Evolutionary conservation across 2,329 filamentous ascomycete species (phyloP).

Genomic region (Arthroderma sp.): DNA sequence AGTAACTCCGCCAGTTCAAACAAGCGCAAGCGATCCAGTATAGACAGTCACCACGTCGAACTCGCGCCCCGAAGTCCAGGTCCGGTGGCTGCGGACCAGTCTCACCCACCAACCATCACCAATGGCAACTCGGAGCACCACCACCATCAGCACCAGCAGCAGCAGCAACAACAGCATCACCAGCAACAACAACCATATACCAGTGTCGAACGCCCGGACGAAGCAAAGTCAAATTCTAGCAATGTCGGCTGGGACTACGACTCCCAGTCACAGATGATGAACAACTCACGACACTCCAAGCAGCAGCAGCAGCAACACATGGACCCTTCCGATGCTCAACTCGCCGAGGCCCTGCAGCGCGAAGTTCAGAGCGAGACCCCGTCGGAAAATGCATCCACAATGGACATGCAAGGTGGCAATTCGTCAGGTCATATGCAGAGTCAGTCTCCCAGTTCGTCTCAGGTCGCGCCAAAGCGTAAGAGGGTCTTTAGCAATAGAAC

Average conservation of each 20-base stretch:
- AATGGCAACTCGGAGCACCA: background rate
- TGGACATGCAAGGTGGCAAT: background rate
- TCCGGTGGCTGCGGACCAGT: slow-evolving; percentile 26
- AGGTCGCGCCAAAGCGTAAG: slow-evolving; percentile 32
- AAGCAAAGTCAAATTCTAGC: slow-evolving; percentile 18
- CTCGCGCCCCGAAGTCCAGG: slow-evolving; percentile 28
- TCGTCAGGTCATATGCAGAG: slow-evolving; percentile 6
- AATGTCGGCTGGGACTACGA: slow-evolving; percentile 30
- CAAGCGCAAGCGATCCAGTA: slow-evolving; percentile 56
- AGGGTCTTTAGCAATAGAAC: slow-evolving; percentile 77
- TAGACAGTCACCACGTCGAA: slow-evolving; percentile 39
- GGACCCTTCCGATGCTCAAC: slow-evolving; percentile 39
- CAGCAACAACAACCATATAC: slow-evolving; percentile 2
- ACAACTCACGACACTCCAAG: slow-evolving; percentile 31
- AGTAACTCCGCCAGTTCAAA: slow-evolving; percentile 18
- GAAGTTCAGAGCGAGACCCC: slow-evolving; percentile 32
- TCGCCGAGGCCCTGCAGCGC: slow-evolving; percentile 42
- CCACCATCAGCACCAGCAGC: background rate
- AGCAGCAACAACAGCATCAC: background rate
- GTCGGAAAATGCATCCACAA: slow-evolving; percentile 6
- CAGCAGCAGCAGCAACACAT: slow-evolving; percentile 23
- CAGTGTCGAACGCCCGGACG: slow-evolving; percentile 18
- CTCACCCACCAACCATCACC: slow-evolving; percentile 18
- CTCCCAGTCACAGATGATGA: slow-evolving; percentile 23
- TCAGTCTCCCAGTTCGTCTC: slow-evolving; percentile 8